Conservation (phyloP, 164 flowering plant genomes). For the Magnolia kwangsiensis region DNA sequence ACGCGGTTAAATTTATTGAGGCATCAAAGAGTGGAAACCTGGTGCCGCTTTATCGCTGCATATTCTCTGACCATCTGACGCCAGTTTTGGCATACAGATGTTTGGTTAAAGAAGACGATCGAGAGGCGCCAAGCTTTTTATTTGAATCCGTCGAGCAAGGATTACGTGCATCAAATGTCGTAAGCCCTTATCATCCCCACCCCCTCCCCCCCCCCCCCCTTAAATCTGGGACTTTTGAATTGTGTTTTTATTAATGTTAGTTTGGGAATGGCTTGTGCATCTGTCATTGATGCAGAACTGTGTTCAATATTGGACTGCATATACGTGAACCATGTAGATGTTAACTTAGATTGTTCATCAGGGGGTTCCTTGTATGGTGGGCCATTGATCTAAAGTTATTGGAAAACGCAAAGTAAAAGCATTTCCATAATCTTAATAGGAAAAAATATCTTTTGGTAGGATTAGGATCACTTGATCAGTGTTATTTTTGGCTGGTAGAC, state of each 20-base stretch:
- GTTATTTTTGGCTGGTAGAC: background rate
- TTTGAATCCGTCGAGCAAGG: constrained; percentile 84
- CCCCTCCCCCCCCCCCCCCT: too few relatives aligned
- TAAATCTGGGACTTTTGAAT: background rate
- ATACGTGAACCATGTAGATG: too few relatives aligned
- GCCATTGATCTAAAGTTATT: too few relatives aligned
- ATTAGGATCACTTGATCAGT: background rate
- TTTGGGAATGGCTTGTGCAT: too few relatives aligned
- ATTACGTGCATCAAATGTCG: constrained; percentile 41
- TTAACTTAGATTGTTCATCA: background rate
- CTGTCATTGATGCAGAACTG: too few relatives aligned
- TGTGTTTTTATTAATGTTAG: background rate
- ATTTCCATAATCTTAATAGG: too few relatives aligned
- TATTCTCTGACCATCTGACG: constrained; percentile 83
- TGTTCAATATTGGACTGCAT: too few relatives aligned
- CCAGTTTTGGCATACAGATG: constrained; percentile 88
- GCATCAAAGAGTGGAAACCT: constrained; percentile 64
- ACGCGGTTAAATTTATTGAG: constrained; percentile 42
- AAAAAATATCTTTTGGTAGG: too few relatives aligned
- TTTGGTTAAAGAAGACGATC: constrained; percentile 73
- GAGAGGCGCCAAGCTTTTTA: constrained; percentile 79
- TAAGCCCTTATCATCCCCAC: constrained; percentile 32
- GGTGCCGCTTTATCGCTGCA: constrained; percentile 55
- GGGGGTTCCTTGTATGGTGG: background rate
- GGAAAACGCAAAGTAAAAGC: too few relatives aligned